Evolutionary conservation across 2,329 filamentous ascomycete genomes (phyloP), one percentile per base, ranked within the genome.

Genomic region (Cladophialophora immunda): DNA sequence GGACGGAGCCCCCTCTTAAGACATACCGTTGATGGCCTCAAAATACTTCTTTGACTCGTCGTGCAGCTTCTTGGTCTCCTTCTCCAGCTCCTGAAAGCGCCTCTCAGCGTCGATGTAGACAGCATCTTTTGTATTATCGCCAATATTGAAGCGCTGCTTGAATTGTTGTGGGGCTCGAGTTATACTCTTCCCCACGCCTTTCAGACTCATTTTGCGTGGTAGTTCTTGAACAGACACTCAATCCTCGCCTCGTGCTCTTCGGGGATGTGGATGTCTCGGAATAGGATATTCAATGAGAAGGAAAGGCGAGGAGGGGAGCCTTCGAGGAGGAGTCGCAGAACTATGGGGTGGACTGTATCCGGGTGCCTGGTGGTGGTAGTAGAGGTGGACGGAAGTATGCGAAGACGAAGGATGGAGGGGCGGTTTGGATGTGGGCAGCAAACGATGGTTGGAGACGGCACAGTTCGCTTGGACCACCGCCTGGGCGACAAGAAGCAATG

Each of bases 1-100:
- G 22, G 15, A 34, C n/a, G 25, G 30, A 4, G 13, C 2, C 8
- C 3, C 22, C 30, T 22, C 38, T 3, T 3, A 9, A n/a, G 64
- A 75, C 78, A 68, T 77, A 89, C 87, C 92, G 82, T 98, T 97
- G 82, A 99, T 97, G 77, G 95, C 92, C 62, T 97, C 90, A 75
- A 97, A 97, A 81, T 99, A 99, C 82, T 97, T 97, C 80, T 94
- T 92, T 64, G 93, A 97, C 81, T 98, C 94, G 83, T 97, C 93
- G 81, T 98, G 94, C 32, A 97, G 89, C 80, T 92, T 94, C 85
- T 97, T 98, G 38, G 95, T 98, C 83, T 99, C 94, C 72, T 85
- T 90, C 81, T 99, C 95, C 71, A 99, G 87, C 82, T 99, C 95
- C 71, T 93, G 86, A 78, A 98, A 99, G 57, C 95, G 90, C 69